Conservation (phyloP, 495 filamentous ascomycete genomes). For the Podospora pseudocomata region DNA sequence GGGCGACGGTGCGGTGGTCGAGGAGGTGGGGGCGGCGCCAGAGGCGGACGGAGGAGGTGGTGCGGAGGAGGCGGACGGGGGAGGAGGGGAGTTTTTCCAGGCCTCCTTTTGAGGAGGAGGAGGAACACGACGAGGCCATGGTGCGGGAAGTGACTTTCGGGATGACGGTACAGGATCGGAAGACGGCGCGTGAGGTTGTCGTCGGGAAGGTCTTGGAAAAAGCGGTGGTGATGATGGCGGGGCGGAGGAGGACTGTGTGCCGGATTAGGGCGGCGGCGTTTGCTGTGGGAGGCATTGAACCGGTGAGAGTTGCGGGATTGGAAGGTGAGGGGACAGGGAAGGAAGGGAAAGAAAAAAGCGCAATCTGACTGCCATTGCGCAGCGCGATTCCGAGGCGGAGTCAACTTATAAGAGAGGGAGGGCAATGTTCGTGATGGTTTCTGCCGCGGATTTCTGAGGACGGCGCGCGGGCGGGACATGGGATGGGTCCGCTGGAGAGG, state of each 20-base stretch:
- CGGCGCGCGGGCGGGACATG: slow-evolving; percentile 1
- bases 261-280: slow-evolving; percentile 28
- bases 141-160: slow-evolving; percentile 20
- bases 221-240: slow-evolving; percentile 10
- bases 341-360: slow-evolving; percentile 3
- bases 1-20: slow-evolving; percentile 68
- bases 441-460: slow-evolving; percentile 47
- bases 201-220: slow-evolving; percentile 30
- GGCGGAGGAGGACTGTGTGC: slow-evolving; percentile 28
- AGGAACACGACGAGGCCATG: slow-evolving; percentile 29
- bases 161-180: too few species aligned
- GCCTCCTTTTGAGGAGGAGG: not conserved
- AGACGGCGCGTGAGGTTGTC: not conserved
- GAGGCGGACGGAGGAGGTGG: slow-evolving; percentile 65
- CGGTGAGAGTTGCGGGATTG: not conserved
- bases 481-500: not conserved
- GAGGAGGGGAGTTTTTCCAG: slow-evolving; percentile 47
- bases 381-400: slow-evolving; percentile 5
- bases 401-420: slow-evolving; percentile 15
- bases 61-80: slow-evolving; percentile 70
- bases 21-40: slow-evolving; percentile 66
- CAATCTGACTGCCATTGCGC: slow-evolving; percentile 11
- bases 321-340: not conserved
- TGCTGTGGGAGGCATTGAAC: slow-evolving; percentile 14
- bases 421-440: slow-evolving; percentile 45